Evolutionary conservation across 2,329 filamentous ascomycete species (phyloP).

Genomic region (Bipolaris bicolor): DNA sequence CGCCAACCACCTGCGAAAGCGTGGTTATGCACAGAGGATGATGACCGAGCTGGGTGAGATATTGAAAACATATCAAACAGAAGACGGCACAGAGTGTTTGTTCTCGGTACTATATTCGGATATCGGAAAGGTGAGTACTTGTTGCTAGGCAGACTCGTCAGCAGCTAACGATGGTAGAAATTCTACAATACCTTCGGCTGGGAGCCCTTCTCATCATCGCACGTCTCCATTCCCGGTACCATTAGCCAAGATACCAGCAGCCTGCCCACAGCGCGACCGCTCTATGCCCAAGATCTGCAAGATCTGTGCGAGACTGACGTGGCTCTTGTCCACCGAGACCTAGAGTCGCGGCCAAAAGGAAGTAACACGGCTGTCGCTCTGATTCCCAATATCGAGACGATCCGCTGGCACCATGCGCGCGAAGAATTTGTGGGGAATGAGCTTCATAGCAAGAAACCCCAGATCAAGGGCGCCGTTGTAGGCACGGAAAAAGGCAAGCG

Average conservation of each 20-base stretch:
- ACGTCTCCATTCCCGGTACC: slow-evolving; percentile 57
- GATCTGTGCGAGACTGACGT: slow-evolving; percentile 70
- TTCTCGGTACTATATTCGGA: slow-evolving; percentile 88
- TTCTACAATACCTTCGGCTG: slow-evolving; percentile 83
- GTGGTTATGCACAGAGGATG: slow-evolving; percentile 81
- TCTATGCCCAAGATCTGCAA: slow-evolving; percentile 67
- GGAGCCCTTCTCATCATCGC: slow-evolving; percentile 74
- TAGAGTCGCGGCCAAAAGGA: slow-evolving; percentile 52
- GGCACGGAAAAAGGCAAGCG: slow-evolving; percentile 57
- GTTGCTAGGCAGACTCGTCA: slow-evolving; percentile 61
- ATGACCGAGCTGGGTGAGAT: slow-evolving; percentile 69
- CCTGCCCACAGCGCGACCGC: slow-evolving; percentile 44
- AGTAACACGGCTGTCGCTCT: slow-evolving; percentile 67
- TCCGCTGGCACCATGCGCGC: slow-evolving; percentile 79
- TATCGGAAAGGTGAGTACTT: slow-evolving; percentile 67
- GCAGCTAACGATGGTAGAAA: slow-evolving; percentile 73
- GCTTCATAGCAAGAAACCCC: slow-evolving; percentile 64
- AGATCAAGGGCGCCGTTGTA: slow-evolving; percentile 73
- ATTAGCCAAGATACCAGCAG: slow-evolving; percentile 5
- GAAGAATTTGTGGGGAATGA: slow-evolving; percentile 77
- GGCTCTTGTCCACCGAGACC: slow-evolving; percentile 60
- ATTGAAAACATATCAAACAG: slow-evolving; percentile 60
- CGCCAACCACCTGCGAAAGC: slow-evolving; percentile 67
- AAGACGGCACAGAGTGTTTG: slow-evolving; percentile 50
- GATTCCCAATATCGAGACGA: slow-evolving; percentile 69